These are phyloP conservation scores for Fonsecaea erecta DNA, from an alignment of 2,329 filamentous ascomycete species.

Conservation along the genomic window DNA sequence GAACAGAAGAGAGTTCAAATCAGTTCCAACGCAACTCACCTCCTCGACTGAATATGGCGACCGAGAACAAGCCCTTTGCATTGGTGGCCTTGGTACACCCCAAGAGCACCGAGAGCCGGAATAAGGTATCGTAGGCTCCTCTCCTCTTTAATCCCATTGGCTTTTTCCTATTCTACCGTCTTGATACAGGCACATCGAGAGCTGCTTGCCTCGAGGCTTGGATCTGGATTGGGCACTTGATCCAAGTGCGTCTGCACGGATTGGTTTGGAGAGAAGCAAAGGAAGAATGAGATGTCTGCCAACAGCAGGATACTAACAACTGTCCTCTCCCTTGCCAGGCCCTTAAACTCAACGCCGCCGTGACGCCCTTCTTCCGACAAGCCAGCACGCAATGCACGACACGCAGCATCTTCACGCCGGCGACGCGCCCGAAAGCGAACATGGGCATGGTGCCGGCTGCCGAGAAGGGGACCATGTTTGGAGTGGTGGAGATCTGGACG, in stretches of 20 bases:
- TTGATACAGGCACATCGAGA: no score
- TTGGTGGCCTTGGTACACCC: conserved; percentile 18
- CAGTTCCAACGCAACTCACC: background rate
- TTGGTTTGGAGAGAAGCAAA: background rate
- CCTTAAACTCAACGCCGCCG: conserved; percentile 2
- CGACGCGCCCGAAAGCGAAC: conserved; percentile 93
- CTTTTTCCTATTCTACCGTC: background rate
- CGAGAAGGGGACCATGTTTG: conserved; percentile 21
- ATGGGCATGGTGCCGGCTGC: conserved; percentile 77
- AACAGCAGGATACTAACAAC: background rate
- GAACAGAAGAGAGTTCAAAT: background rate
- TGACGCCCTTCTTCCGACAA: conserved; percentile 11
- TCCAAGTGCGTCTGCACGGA: background rate
- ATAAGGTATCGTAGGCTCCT: conserved; percentile 1
- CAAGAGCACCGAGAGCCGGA: conserved; percentile 12
- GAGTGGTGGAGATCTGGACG: conserved; percentile 29
- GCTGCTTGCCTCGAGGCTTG: background rate
- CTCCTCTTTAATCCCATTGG: no score
- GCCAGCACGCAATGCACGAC: conserved; percentile 50
- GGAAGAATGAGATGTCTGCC: background rate
- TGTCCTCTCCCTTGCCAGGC: conserved; percentile 1
- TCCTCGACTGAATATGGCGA: conserved; percentile 8
- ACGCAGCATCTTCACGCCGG: conserved; percentile 94
- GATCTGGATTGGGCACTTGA: background rate
- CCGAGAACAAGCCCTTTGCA: conserved; percentile 17